Percentiles rank a stretch among this genome's conserved stretches.
Conservation (phyloP, 2,329 filamentous ascomycete genomes). For the Pezicula carpinea region DNA sequence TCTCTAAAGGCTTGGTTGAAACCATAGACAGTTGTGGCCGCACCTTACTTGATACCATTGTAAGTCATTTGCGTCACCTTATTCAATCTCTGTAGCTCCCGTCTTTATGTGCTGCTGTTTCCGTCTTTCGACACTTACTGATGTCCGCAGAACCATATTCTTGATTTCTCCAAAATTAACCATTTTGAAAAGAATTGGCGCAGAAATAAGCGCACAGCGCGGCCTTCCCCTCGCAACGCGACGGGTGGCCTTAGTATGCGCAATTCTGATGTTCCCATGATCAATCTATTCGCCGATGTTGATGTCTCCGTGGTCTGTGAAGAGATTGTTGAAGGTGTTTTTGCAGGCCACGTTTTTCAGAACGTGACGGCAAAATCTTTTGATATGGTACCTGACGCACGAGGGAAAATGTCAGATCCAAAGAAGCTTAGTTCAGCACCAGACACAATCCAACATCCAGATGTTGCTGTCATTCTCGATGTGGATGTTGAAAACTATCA, state of each 20-base stretch:
- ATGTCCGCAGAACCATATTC: slow-evolving; percentile 31
- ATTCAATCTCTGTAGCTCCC: too few species aligned
- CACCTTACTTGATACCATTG: slow-evolving; percentile 34
- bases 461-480: slow-evolving; percentile 26
- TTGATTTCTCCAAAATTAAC: slow-evolving; percentile 36
- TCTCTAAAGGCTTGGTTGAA: slow-evolving; percentile 27
- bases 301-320: slow-evolving; percentile 28
- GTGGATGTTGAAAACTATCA: slow-evolving; percentile 24
- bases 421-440: slow-evolving; percentile 3
- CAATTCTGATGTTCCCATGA: slow-evolving; percentile 29
- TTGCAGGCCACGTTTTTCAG: slow-evolving; percentile 29
- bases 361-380: slow-evolving; percentile 26
- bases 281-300: slow-evolving; percentile 28
- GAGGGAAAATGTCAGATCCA: slow-evolving; percentile 22
- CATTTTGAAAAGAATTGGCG: slow-evolving; percentile 29
- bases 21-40: slow-evolving; percentile 33
- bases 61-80: slow-evolving; percentile 10
- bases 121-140: neutral
- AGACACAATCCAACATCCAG: slow-evolving; percentile 8
- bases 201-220: slow-evolving; percentile 14
- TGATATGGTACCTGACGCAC: slow-evolving; percentile 23
- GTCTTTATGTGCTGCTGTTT: neutral
- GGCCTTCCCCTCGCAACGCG: slow-evolving; percentile 3
- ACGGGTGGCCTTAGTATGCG: slow-evolving; percentile 11
- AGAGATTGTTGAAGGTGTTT: slow-evolving; percentile 30